Evolutionary conservation across 2,329 filamentous ascomycete genomes (phyloP).

Genomic region (Huntiella bhutanensis): DNA sequence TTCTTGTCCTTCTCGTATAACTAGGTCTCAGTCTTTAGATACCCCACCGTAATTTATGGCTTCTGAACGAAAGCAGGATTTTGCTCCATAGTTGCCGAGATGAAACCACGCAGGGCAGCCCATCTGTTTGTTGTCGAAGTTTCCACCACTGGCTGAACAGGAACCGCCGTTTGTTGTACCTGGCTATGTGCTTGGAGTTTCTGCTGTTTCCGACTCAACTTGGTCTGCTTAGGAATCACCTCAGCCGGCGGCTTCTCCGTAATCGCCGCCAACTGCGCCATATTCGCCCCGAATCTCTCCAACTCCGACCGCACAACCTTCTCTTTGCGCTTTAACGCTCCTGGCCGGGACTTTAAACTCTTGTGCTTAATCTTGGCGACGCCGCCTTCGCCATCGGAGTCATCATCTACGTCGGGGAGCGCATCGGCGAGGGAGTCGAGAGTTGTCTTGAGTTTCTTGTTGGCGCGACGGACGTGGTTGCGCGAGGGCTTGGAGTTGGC

Average conservation of each 20-base stretch:
- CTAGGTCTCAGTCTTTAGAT: too few relatives aligned
- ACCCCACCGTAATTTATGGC: constrained; percentile 2
- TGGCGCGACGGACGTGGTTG: constrained; percentile 36
- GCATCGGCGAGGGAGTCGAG: constrained; percentile 64
- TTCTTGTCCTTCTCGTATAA: too few relatives aligned
- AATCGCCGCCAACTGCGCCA: constrained; percentile 48
- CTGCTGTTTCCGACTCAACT: constrained; percentile 8
- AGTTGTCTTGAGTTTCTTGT: constrained; percentile 60
- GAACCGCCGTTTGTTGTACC: constrained; percentile 6
- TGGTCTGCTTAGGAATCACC: neutral
- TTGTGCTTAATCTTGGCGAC: constrained; percentile 48
- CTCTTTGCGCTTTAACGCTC: constrained; percentile 69
- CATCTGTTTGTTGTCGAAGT: constrained; percentile 42
- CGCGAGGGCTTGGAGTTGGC: constrained; percentile 34
- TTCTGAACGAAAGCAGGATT: constrained; percentile 48
- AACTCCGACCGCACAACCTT: constrained; percentile 63
- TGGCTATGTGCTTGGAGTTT: constrained; percentile 1
- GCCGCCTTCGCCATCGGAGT: constrained; percentile 23
- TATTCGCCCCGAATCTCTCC: constrained; percentile 63
- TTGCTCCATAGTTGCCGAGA: constrained; percentile 74
- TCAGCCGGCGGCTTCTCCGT: constrained; percentile 7
- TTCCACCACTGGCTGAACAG: constrained; percentile 10
- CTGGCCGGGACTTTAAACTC: constrained; percentile 55
- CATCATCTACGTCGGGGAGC: constrained; percentile 38
- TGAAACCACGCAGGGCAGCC: constrained; percentile 67